Evolutionary conservation across 495 filamentous ascomycete species (phyloP).

Genomic region (Aspergillus sclerotiicarbonarius): DNA sequence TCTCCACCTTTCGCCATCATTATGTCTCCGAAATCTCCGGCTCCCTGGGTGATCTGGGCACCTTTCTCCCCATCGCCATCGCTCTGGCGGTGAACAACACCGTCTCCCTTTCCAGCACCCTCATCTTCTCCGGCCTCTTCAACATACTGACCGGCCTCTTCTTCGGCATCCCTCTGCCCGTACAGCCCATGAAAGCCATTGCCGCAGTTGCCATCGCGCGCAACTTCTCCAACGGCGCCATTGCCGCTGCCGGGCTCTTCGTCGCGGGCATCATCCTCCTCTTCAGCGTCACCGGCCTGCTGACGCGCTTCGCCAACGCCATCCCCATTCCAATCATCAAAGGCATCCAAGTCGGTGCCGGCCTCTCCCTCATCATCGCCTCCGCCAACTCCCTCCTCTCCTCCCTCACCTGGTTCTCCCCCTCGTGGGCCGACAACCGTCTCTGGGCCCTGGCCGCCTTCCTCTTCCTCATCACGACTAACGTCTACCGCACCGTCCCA

Average conservation of each 20-base stretch:
- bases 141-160: constrained; percentile 78
- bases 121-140: constrained; percentile 82
- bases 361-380: constrained; percentile 72
- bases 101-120: constrained; percentile 77
- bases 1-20: constrained; percentile 44
- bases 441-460: constrained; percentile 71
- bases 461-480: constrained; percentile 61
- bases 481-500: constrained; percentile 59
- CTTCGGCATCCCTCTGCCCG: constrained; percentile 84
- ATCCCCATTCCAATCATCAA: constrained; percentile 86
- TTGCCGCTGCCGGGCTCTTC: constrained; percentile 75
- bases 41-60: constrained; percentile 86
- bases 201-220: constrained; percentile 79
- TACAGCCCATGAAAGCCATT: constrained; percentile 92
- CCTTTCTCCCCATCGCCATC: constrained; percentile 83
- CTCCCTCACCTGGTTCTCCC: constrained; percentile 55
- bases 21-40: constrained; percentile 85
- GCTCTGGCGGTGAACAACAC: constrained; percentile 71
- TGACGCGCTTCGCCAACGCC: constrained; percentile 63
- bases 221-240: constrained; percentile 61
- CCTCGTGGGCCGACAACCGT: constrained; percentile 68
- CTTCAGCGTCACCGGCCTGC: constrained; percentile 71
- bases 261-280: constrained; percentile 69
- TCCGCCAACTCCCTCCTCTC: constrained; percentile 63
- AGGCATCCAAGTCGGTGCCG: constrained; percentile 91